Evolutionary conservation across 345 rosid genomes (phyloP), one percentile per base, ranked within the genome.

Genomic region (Ceriops tagal): DNA sequence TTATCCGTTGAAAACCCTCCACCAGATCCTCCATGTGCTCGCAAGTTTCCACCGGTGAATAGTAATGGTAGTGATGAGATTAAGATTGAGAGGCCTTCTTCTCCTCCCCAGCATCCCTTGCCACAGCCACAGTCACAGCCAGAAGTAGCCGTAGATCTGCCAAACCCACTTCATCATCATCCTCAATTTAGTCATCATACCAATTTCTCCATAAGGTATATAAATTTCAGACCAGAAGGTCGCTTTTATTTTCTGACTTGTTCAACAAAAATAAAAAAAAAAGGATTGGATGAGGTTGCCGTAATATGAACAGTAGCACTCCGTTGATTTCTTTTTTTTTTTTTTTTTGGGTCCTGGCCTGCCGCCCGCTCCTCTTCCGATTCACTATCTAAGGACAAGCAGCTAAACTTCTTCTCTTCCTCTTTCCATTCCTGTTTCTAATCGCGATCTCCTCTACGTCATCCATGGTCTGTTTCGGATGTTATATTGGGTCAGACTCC

Each of bases 121-220:
- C 74, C 80, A 75, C 28, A 56, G 59, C 59, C 47, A 75, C 15
- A 55, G 59, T 28, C 49, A 15, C 49, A 11, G 49, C 49, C 49
- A 43, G 49, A 43, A 15, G 77, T 72, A 68, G 73, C 70, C 74
- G 66, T 69, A 78, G 87, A 85, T 85, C 89, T 82, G 81, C 82
- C 76, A 32, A 76, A 68, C 64, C 62, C 76, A 8, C 24, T 63
- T 55, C 75, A 69, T 78, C 71, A 34, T 76, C 62, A 57, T 66
- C 80, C 18, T 56, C 49, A 43, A 43, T 70, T 51, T 58, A 71
- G 57, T 67, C 79, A 76, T 67, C 84, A 68, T 71, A 82, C 92
- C 34, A 83, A 57, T 56, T 92, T 92, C 89, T 90, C 96, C 74
- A 89, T 92, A 80, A 89, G 98, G 98, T 93, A 82, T 73, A 71